These are phyloP conservation scores for Trypethelium eluteriae DNA, from an alignment of 495 filamentous ascomycete species.

Conservation along the genomic window DNA sequence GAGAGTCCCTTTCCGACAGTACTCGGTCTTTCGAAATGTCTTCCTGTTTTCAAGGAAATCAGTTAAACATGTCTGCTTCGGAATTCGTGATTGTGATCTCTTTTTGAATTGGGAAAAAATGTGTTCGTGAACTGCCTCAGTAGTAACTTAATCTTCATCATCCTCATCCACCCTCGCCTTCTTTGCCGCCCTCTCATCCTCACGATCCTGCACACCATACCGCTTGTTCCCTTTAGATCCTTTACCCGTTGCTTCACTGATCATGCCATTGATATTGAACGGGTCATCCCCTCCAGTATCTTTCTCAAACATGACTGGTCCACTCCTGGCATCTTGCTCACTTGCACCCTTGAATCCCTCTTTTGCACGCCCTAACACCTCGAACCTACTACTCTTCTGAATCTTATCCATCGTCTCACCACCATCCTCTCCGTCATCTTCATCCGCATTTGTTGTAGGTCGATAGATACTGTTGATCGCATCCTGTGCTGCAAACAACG, in stretches of 20 bases:
- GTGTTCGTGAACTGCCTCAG: background rate
- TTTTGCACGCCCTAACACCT: conserved; percentile 79
- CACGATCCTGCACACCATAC: conserved; percentile 76
- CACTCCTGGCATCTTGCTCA: conserved; percentile 82
- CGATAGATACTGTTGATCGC: conserved; percentile 93
- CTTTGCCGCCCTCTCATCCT: conserved; percentile 61
- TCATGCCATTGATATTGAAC: conserved; percentile 89
- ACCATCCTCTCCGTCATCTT: conserved; percentile 68
- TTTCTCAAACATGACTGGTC: conserved; percentile 98
- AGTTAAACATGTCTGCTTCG: too few species aligned
- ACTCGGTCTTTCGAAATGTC: too few species aligned
- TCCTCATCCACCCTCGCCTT: conserved; percentile 66
- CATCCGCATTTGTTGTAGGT: conserved; percentile 60
- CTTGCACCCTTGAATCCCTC: conserved; percentile 79
- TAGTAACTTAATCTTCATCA: conserved; percentile 41
- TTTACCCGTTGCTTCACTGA: conserved; percentile 63
- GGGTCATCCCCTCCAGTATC: conserved; percentile 65
- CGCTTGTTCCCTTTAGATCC: conserved; percentile 57
- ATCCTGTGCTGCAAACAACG: conserved; percentile 92
- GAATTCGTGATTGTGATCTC: too few species aligned
- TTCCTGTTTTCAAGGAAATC: too few species aligned
- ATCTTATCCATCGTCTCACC: conserved; percentile 81
- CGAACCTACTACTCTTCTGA: conserved; percentile 72
- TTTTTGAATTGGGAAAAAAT: too few species aligned
- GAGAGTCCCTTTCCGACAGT: too few species aligned